A percentile compares a stretch with the other conserved stretches of the same genome.
These are phyloP conservation scores for Tolypocladium album DNA, from an alignment of 2,329 filamentous ascomycete genomes.

Conservation along the genomic window DNA sequence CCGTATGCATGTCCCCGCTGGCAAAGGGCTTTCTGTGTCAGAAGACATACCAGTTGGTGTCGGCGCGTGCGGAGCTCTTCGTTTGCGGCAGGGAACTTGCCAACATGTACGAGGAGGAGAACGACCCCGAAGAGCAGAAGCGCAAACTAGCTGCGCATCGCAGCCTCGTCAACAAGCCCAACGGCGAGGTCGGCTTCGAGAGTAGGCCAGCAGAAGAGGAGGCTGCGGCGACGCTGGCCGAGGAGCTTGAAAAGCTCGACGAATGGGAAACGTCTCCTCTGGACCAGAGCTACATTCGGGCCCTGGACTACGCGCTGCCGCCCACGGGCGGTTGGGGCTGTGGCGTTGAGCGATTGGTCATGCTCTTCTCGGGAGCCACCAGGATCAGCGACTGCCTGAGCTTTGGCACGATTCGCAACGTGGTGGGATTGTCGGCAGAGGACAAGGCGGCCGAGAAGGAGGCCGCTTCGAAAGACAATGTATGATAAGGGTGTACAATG, in stretches of 20 bases:
- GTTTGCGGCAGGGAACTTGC: slow-evolving; percentile 71
- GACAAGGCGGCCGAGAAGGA: slow-evolving; percentile 14
- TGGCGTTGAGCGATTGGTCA: slow-evolving; percentile 80
- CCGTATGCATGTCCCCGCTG: slow-evolving; percentile 81
- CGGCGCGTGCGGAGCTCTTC: slow-evolving; percentile 79
- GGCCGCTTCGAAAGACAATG: background rate
- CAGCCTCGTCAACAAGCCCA: slow-evolving; percentile 22
- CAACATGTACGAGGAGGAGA: slow-evolving; percentile 98
- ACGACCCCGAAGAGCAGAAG: slow-evolving; percentile 77
- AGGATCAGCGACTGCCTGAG: slow-evolving; percentile 78
- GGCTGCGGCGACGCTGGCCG: slow-evolving; percentile 26
- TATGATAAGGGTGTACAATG: background rate
- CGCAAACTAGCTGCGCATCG: slow-evolving; percentile 61
- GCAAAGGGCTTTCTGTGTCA: slow-evolving; percentile 75
- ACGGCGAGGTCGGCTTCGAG: slow-evolving; percentile 20
- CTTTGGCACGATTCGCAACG: slow-evolving; percentile 74
- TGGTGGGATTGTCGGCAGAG: slow-evolving; percentile 39
- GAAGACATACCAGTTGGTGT: slow-evolving; percentile 57
- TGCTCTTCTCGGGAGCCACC: slow-evolving; percentile 73
- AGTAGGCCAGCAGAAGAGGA: slow-evolving; percentile 2
- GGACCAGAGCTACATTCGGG: slow-evolving; percentile 77
- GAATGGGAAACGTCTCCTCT: slow-evolving; percentile 34
- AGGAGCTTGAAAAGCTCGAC: slow-evolving; percentile 20
- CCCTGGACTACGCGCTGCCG: slow-evolving; percentile 81
- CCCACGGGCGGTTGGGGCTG: slow-evolving; percentile 96